A percentile compares a stretch with the other conserved stretches of the same genome.
Evolutionary conservation across 1,284 basidiomycete genomes (phyloP).

Genomic region (Athelia sp.): DNA sequence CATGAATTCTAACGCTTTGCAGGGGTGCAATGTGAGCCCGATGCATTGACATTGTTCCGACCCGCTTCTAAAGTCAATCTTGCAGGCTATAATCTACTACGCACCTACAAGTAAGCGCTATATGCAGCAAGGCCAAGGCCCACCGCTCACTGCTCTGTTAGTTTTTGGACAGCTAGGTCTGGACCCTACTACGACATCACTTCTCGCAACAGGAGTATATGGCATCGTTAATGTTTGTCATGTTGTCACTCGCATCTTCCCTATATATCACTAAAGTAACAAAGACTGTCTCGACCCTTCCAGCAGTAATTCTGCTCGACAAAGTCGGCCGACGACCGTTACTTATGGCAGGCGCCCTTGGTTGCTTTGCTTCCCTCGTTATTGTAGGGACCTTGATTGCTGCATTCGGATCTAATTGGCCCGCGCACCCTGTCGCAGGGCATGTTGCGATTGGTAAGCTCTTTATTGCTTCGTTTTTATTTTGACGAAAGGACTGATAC

Average conservation of each 20-base stretch:
- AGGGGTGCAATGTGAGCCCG: slow-evolving; percentile 24
- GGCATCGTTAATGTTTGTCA: slow-evolving; percentile 26
- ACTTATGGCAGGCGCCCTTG: slow-evolving; percentile 24
- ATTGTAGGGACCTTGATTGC: slow-evolving; percentile 24
- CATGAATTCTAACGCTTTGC: slow-evolving; percentile 2
- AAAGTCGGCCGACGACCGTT: slow-evolving; percentile 26
- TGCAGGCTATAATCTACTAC: slow-evolving; percentile 19
- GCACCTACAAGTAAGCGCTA: slow-evolving; percentile 24
- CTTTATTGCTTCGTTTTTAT: neutral
- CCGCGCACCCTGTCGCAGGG: slow-evolving; percentile 19
- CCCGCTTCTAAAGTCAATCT: neutral
- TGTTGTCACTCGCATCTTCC: neutral
- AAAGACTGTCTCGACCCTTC: slow-evolving; percentile 22
- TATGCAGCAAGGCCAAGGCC: neutral
- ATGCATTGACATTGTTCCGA: neutral
- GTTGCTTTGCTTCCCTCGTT: slow-evolving; percentile 23
- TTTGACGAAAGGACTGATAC: neutral
- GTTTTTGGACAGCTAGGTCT: slow-evolving; percentile 27
- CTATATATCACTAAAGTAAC: neutral
- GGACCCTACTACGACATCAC: slow-evolving; percentile 25
- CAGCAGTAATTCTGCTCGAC: slow-evolving; percentile 23
- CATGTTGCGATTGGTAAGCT: slow-evolving; percentile 20
- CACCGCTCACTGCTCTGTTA: slow-evolving; percentile 16
- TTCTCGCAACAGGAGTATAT: slow-evolving; percentile 25
- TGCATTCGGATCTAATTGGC: slow-evolving; percentile 21